A percentile compares a stretch with the other conserved stretches of the same genome.
These are phyloP conservation scores for Leptodermis oblonga DNA, from an alignment of 257 asterid species.

Conservation along the genomic window DNA sequence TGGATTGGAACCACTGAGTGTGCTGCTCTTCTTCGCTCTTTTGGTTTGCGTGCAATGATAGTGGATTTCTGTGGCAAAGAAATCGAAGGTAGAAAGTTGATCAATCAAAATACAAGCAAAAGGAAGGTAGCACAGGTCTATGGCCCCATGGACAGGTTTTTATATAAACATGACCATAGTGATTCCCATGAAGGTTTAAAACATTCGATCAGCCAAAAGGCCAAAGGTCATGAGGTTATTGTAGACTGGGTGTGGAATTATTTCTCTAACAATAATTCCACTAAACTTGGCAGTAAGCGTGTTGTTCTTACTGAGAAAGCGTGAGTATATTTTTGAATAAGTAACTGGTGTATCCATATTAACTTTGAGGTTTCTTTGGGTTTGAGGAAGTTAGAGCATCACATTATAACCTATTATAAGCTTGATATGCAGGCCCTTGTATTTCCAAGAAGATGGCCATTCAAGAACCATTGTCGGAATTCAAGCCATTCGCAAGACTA, in stretches of 20 bases:
- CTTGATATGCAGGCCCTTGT: slow-evolving; percentile 62
- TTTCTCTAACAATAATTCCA: slow-evolving; percentile 43
- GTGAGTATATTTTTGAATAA: slow-evolving; percentile 43
- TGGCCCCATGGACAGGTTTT: slow-evolving; percentile 85
- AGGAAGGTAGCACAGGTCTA: slow-evolving; percentile 36
- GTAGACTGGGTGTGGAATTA: slow-evolving; percentile 87
- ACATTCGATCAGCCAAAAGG: slow-evolving; percentile 26
- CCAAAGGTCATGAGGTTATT: slow-evolving; percentile 52
- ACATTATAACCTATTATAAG: slow-evolving; percentile 5
- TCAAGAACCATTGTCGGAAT: slow-evolving; percentile 94
- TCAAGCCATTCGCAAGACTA: slow-evolving; percentile 56
- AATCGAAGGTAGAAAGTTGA: slow-evolving; percentile 10
- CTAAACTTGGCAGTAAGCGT: slow-evolving; percentile 33
- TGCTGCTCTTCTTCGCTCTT: slow-evolving; percentile 82
- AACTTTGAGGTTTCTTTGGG: not conserved
- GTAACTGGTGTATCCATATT: not conserved
- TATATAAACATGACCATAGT: slow-evolving; percentile 41
- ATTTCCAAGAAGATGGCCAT: slow-evolving; percentile 92
- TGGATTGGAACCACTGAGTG: slow-evolving; percentile 97
- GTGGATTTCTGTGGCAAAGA: slow-evolving; percentile 65
- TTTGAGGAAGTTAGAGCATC: not conserved
- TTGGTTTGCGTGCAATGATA: slow-evolving; percentile 79
- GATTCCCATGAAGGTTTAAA: slow-evolving; percentile 10
- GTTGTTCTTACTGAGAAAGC: slow-evolving; percentile 66
- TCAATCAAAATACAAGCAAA: slow-evolving; percentile 23